Percentiles rank a stretch among this genome's conserved stretches.
Evolutionary conservation across 2,329 filamentous ascomycete genomes (phyloP).

Genomic region (Lizonia empirigonia): DNA sequence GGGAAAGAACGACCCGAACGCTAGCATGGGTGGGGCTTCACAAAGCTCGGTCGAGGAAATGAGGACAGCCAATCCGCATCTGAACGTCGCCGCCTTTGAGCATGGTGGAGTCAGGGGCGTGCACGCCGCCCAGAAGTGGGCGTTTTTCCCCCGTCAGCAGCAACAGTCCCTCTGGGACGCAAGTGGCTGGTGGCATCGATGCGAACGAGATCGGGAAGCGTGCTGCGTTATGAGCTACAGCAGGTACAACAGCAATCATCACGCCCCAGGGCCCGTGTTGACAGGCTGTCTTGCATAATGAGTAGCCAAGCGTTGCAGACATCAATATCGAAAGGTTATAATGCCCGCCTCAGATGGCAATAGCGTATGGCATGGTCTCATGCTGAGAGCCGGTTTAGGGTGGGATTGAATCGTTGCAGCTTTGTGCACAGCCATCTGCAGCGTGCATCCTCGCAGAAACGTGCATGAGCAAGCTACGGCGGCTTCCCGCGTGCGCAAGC

Average conservation of each 20-base stretch:
- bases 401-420: slow-evolving; percentile 33
- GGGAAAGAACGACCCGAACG: slow-evolving; percentile 37
- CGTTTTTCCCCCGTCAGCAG: slow-evolving; percentile 8
- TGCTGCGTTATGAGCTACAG: neutral
- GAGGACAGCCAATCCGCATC: slow-evolving; percentile 36
- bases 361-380: slow-evolving; percentile 23
- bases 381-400: slow-evolving; percentile 31
- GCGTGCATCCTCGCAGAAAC: slow-evolving; percentile 34
- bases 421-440: slow-evolving; percentile 39
- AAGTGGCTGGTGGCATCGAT: slow-evolving; percentile 6
- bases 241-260: neutral
- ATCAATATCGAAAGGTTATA: slow-evolving; percentile 9
- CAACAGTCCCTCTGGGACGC: slow-evolving; percentile 2
- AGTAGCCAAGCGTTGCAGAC: slow-evolving; percentile 3
- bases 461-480: slow-evolving; percentile 33
- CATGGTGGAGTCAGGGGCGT: slow-evolving; percentile 40
- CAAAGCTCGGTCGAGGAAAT: slow-evolving; percentile 47
- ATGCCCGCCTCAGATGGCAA: slow-evolving; percentile 31
- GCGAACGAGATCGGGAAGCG: neutral
- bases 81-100: slow-evolving; percentile 30
- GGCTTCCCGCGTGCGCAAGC: slow-evolving; percentile 26
- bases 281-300: slow-evolving; percentile 1
- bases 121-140: slow-evolving; percentile 22
- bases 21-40: slow-evolving; percentile 42
- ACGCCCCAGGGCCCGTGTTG: neutral